Evolutionary conservation across 1,284 basidiomycete species (phyloP).

Genomic region (Ustilago esculenta): DNA sequence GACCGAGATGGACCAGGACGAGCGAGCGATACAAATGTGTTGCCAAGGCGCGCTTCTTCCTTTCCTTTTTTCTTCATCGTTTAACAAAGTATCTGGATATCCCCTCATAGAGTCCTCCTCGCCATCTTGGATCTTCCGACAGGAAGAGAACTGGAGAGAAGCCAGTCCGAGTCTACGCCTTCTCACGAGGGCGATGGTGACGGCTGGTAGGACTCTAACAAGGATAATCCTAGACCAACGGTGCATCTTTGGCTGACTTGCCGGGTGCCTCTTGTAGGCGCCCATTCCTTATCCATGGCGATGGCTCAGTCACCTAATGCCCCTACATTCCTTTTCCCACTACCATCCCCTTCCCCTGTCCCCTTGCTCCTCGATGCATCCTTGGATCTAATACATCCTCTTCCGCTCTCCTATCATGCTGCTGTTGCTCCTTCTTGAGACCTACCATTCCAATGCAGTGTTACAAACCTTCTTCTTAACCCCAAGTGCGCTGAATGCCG

Average conservation of each 20-base stretch:
- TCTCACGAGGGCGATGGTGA: conserved; percentile 28
- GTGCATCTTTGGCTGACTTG: conserved; percentile 56
- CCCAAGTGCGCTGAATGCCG: too few species aligned
- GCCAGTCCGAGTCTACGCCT: conserved; percentile 34
- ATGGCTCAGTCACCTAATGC: conserved; percentile 53
- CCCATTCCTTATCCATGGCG: conserved; percentile 33
- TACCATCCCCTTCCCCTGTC: too few species aligned
- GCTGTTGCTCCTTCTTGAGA: too few species aligned
- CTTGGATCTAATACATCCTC: neutral
- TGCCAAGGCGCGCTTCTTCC: neutral
- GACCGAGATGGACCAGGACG: too few species aligned
- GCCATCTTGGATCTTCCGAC: conserved; percentile 46
- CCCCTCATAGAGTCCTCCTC: conserved; percentile 55
- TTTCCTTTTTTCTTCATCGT: conserved; percentile 47
- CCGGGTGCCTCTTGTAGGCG: conserved; percentile 19
- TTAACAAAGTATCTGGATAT: conserved; percentile 53
- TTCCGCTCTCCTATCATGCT: too few species aligned
- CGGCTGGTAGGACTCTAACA: conserved; percentile 46
- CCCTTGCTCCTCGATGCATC: neutral
- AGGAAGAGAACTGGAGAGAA: conserved; percentile 52
- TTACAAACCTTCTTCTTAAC: too few species aligned
- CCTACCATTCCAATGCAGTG: too few species aligned
- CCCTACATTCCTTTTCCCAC: conserved; percentile 37
- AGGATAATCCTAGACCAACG: conserved; percentile 51
- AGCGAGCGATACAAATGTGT: too few species aligned